Conservation (phyloP, 73 alveolate genomes). For the Blepharisma stoltei region DNA sequence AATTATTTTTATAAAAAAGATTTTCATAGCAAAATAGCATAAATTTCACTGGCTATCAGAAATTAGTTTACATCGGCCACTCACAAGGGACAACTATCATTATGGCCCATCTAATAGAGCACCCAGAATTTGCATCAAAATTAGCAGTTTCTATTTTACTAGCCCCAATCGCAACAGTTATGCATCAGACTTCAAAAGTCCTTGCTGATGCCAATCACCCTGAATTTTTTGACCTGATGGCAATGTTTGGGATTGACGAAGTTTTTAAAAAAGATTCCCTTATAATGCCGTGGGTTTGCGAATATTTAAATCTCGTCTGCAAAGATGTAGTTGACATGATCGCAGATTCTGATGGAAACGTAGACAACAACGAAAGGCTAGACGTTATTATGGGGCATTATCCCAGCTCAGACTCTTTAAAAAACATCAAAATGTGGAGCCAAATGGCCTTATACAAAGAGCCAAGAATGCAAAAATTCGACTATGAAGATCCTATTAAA, state of each 20-base stretch:
- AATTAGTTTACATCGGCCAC: slow-evolving; percentile 83
- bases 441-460: slow-evolving; percentile 47
- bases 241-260: slow-evolving; percentile 32
- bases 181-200: slow-evolving; percentile 10
- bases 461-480: slow-evolving; percentile 35
- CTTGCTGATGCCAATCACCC: background rate
- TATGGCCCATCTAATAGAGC: slow-evolving; percentile 68
- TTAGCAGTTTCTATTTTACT: slow-evolving; percentile 32
- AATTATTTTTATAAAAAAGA: too few relatives aligned
- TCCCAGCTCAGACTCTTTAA: slow-evolving; percentile 36
- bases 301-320: background rate
- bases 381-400: slow-evolving; percentile 1
- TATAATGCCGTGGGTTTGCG: slow-evolving; percentile 34
- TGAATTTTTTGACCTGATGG: background rate
- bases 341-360: slow-evolving; percentile 23
- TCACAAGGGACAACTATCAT: slow-evolving; percentile 83
- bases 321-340: background rate
- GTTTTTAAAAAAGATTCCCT: slow-evolving; percentile 32
- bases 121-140: slow-evolving; percentile 40
- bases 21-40: too few relatives aligned
- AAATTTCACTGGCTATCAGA: slow-evolving; percentile 49
- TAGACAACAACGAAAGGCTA: slow-evolving; percentile 20
- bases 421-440: slow-evolving; percentile 37
- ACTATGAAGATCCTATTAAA: slow-evolving; percentile 39
- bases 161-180: slow-evolving; percentile 41